These are phyloP conservation scores for Trametes sp. DNA, from an alignment of 1,284 basidiomycete species.

Conservation along the genomic window DNA sequence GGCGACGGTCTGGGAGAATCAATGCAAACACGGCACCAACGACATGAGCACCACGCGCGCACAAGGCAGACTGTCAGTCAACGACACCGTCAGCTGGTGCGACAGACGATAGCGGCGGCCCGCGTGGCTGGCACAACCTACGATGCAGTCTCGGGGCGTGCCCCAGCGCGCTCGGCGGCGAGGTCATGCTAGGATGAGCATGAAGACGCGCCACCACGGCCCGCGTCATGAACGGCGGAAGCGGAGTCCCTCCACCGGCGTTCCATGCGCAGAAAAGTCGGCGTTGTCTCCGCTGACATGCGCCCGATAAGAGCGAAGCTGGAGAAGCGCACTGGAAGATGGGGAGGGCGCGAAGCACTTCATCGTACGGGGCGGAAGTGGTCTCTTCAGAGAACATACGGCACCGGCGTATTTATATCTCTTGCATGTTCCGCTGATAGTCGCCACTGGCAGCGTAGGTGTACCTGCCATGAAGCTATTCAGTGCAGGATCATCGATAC, in stretches of 20 bases:
- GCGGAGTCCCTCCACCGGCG: neutral
- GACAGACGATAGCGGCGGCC: neutral
- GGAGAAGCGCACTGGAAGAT: neutral
- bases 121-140: neutral
- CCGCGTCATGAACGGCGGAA: neutral
- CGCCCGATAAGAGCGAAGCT: slow-evolving; percentile 3
- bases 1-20: neutral
- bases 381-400: neutral
- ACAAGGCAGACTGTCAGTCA: neutral
- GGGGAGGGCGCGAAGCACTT: too few species aligned
- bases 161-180: neutral
- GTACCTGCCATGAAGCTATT: neutral
- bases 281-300: neutral
- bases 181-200: too few species aligned
- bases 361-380: neutral
- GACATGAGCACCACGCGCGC: slow-evolving; percentile 3
- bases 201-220: neutral
- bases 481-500: neutral
- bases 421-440: neutral
- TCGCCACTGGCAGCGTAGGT: neutral
- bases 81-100: slow-evolving; percentile 7
- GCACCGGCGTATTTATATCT: neutral
- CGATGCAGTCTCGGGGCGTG: neutral
- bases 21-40: slow-evolving; percentile 1
- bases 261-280: slow-evolving; percentile 3